Evolutionary conservation across 1,139 yeast genomes (phyloP), one percentile per base, ranked within the genome.

Genomic region (Blastobotrys niveus): DNA sequence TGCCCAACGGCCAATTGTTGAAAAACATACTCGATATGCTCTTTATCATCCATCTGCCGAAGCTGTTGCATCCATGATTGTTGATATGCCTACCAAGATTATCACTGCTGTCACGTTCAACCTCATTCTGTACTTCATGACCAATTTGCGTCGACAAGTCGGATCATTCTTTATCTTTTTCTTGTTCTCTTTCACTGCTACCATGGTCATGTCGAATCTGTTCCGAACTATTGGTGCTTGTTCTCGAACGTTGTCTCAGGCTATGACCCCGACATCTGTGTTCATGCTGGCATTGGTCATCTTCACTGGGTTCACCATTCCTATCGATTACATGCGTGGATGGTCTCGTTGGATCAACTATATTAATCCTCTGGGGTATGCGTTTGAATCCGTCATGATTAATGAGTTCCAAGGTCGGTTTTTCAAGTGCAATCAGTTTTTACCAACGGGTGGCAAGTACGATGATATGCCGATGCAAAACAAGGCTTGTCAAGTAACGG

Each of bases 301-400:
- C 61, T 82, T 73, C 63, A 78, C 87, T n/a, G 93, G 93, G 48
- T 84, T 82, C 63, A 80, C 79, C 27, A 71, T 83, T 51, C 91
- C 91, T 29, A 74, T 74, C 44, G 74, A 76, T 8, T 70, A 72
- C 46, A 80, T 83, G 83, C 73, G 76, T 48, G 82, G 84, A 24
- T 84, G 93, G 93, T 76, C 84, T 30, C 71, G 82, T 52, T 85
- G 93, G 91, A 77, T 84, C 56, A 80, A 79, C 64, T 83, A 80
- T 57, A 62, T 83, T 47, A 76, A 84, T 55, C 93, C 93, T 0
- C 66, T 83, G 40, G 80, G 77, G 5, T 84, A 83, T 56, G 73
- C 76, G 4, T 82, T 80, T 55, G 89, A 82, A 61, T 69, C 84
- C 0, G 63, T 83, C 57, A 76, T 83, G 78, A 72, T 75, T 2